Base-by-base conservation (phyloP, 257 asterid genomes). In the Thymus quinquecostatus region DNA sequence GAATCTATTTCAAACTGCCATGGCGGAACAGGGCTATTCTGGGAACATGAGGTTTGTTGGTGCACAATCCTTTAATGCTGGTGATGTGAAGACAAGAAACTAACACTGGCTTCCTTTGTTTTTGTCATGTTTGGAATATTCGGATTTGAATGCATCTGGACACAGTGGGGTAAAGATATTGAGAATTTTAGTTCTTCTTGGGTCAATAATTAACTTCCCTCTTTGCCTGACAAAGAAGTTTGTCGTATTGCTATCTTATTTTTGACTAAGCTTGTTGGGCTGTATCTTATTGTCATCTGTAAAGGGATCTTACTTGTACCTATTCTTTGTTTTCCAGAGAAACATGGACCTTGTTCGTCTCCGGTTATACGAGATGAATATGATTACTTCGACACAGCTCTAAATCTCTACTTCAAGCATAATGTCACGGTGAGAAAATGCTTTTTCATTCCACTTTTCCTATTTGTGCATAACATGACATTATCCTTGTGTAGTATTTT, bases 291-390 rank as follows among this genome's bases (percentile, higher is more conserved):
- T 21, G 21, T 67, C 48, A 61, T 11, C 75, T 38, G 43, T 33
- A 43, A 44, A 66, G 40, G 32, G 58, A 66, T 38, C 41, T 38
- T 38, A 38, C 47, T 69, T 44, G 61, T 60, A 48, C 56, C 40
- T 56, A 53, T 64, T 54, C 59, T 2, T 43, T 75, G 44, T 69
- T 65, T 64, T 75, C 63, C 86, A 91, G 99, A 94, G 81, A 94
- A 94, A 66, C 97, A 94, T 61, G 99, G 99, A 78, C 90, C 99
- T 54, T 94, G 97, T 80, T 85, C 91, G 41, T 86, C 77, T 77
- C 74, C 96, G 34, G 88, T 81, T 36, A 66, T 86, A 54, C 80
- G 74, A 49, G 89, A 89, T 72, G 97, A 94, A 72, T 86, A 86
- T 67, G 83, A 56, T 47, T 94, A 91, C 82, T 94, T 94, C 68